A percentile compares a stretch with the other conserved stretches of the same genome.
phyloP scores from a whole-genome alignment of 768 basidiomycete species.

The Pleurotus tuber-regium region DNA sequence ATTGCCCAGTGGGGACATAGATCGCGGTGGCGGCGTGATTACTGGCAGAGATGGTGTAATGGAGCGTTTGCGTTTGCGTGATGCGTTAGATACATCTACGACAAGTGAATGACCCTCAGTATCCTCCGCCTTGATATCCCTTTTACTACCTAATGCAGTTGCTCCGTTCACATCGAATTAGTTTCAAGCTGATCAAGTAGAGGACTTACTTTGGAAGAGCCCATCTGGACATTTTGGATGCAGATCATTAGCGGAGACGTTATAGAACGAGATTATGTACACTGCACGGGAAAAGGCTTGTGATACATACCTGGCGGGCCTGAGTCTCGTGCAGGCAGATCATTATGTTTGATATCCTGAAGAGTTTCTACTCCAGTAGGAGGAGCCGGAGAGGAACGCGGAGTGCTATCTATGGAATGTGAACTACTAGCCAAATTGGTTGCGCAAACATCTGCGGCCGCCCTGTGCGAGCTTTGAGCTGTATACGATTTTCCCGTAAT shows the following conservation, averaged over 20 bases:
- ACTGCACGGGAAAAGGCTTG: background rate
- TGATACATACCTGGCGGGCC: background rate
- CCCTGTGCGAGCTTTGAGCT: background rate
- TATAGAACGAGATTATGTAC: background rate
- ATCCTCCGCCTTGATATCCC: background rate
- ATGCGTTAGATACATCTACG: background rate
- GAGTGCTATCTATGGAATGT: conserved; percentile 7
- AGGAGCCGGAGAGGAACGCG: background rate
- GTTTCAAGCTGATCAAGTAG: too few relatives aligned
- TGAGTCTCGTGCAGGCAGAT: background rate
- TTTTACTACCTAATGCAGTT: background rate
- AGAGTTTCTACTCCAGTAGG: background rate
- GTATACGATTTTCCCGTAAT: background rate
- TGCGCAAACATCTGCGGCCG: background rate
- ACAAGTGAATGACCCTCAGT: background rate
- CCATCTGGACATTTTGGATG: too few relatives aligned
- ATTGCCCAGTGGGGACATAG: too few relatives aligned
- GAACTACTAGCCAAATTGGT: background rate
- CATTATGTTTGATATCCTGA: background rate
- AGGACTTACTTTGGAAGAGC: too few relatives aligned
- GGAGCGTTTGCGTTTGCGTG: conserved; percentile 6
- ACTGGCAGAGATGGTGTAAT: too few relatives aligned
- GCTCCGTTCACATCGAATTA: background rate
- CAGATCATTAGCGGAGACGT: too few relatives aligned
- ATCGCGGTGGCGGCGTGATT: too few relatives aligned